Evolutionary conservation across 148 eudicot genomes (phyloP), one percentile per base, ranked within the genome.

Genomic region (Camellia japonica): DNA sequence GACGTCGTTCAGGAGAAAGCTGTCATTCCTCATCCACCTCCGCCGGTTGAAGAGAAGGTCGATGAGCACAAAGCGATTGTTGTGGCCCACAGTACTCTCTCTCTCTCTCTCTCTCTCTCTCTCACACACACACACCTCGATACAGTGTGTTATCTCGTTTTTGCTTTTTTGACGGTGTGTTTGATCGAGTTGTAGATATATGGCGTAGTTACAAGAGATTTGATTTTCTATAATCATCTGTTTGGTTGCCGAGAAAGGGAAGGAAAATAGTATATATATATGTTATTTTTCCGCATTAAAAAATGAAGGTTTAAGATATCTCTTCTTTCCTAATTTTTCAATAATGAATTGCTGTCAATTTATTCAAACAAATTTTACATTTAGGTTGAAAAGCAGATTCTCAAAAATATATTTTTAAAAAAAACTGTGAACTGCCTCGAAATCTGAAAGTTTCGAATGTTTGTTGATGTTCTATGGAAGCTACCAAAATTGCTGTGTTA

Each of bases 1-100:
- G 71, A 30, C 61, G 79, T 44, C 43, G 76, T 49, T 18, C 64
- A 74, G 78, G 79, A 80, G 74, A 80, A 80, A 65, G 63, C 83
- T 6, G 56, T 66, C 23, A 5, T 79, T 60, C 60, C 76, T 58
- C 61, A 20, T 10, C 61, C 82, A n/a, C 43, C 60, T 3, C 81
- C 73, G 3, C 3, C 13, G 55, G 18, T 56, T 14, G 59, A 51
- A 5, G 47, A 30, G 49, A 77, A 77, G 73, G n/a, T 30, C 63
- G 80, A 78, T 5, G 51, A 67, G 1, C 67, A 72, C 41, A 67
- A 76, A 67, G 80, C 80, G 66, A 49, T 42, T 51, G 72, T 23
- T 38, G 63, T 16, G 42, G 49, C 80, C 68, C 18, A 65, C 9
- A 66, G 71, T 77, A 66, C 66, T 75, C 78, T 75, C 78, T 44